These are phyloP conservation scores for Rhazya stricta DNA, from an alignment of 257 asterid species.

Conservation along the genomic window DNA sequence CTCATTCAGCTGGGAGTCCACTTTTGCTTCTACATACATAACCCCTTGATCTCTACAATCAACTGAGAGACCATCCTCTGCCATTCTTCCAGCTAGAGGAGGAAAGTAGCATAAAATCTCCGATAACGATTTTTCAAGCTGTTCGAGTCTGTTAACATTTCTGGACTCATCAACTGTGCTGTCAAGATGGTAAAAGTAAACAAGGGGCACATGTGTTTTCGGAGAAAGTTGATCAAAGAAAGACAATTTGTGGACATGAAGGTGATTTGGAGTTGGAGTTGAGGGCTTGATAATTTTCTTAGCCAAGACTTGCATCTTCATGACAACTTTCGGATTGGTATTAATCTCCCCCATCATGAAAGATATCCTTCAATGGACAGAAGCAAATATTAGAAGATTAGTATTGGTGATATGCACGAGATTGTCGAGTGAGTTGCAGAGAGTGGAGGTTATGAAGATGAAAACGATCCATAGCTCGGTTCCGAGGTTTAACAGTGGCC, in stretches of 20 bases:
- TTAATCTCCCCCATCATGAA: too few species aligned
- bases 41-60: constrained; percentile 17
- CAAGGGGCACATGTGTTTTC: not conserved
- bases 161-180: not conserved
- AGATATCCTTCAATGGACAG: too few species aligned
- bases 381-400: too few species aligned
- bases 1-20: not conserved
- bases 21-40: not conserved
- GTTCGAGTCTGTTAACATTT: not conserved
- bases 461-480: too few species aligned
- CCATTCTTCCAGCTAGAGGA: constrained; percentile 12
- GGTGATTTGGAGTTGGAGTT: constrained; percentile 1
- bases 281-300: constrained; percentile 9
- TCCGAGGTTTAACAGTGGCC: too few species aligned
- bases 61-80: constrained; percentile 10
- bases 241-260: not conserved
- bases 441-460: too few species aligned
- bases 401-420: too few species aligned
- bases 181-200: constrained; percentile 5
- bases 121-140: constrained; percentile 7
- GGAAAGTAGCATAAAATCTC: constrained; percentile 3
- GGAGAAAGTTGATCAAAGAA: constrained; percentile 18
- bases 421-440: too few species aligned
- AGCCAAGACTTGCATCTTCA: not conserved
- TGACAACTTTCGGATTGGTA: too few species aligned